These are phyloP conservation scores for Trichophyton simii DNA, from an alignment of 2,329 filamentous ascomycete species.

Conservation along the genomic window DNA sequence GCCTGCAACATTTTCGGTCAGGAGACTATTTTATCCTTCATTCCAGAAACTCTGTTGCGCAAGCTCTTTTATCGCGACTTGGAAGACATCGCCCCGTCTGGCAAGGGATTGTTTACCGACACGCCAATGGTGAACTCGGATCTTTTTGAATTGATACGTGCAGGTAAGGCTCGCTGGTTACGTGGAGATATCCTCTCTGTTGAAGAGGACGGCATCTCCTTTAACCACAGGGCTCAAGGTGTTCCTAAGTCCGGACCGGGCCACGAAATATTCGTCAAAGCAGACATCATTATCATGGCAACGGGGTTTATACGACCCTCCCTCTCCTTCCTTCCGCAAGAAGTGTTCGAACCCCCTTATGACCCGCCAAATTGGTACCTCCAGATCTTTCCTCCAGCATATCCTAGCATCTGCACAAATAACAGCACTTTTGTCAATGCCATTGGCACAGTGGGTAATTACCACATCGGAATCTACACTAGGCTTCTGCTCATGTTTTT, in stretches of 20 bases:
- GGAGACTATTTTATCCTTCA: constrained; percentile 62
- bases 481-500: constrained; percentile 78
- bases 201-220: constrained; percentile 49
- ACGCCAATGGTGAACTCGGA: constrained; percentile 83
- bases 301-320: constrained; percentile 68
- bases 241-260: constrained; percentile 68
- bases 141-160: constrained; percentile 61
- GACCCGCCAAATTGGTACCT: constrained; percentile 77
- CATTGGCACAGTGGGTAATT: constrained; percentile 73
- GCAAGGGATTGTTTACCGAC: constrained; percentile 65
- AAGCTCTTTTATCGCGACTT: constrained; percentile 76
- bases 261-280: constrained; percentile 50
- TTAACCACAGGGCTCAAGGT: constrained; percentile 59
- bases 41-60: constrained; percentile 62
- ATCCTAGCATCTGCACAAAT: constrained; percentile 63
- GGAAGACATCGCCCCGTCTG: constrained; percentile 55
- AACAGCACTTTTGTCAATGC: constrained; percentile 74
- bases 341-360: constrained; percentile 62
- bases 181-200: constrained; percentile 65
- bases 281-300: constrained; percentile 69
- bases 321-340: constrained; percentile 58
- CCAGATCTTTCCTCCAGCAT: constrained; percentile 66
- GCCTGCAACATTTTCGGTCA: constrained; percentile 67
- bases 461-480: constrained; percentile 83
- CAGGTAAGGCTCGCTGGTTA: constrained; percentile 62